phyloP scores from a whole-genome alignment of 2,329 filamentous ascomycete genomes.

The Chalaropsis ovoidea region DNA sequence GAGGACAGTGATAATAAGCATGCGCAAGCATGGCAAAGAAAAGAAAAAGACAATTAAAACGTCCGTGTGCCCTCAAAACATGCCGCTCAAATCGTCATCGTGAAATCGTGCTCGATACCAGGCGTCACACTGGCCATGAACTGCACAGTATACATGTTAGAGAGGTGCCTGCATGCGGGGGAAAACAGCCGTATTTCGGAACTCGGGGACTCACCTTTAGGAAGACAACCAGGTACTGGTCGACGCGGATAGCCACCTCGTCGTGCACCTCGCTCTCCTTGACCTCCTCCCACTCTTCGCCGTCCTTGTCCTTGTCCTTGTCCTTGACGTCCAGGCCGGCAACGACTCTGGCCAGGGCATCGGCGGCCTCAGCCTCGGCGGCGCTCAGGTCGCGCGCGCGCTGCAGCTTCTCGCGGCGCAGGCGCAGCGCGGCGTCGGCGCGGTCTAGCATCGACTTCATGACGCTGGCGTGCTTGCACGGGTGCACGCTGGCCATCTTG shows the following conservation, averaged over 20 bases:
- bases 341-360: conserved; percentile 73
- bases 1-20: background rate
- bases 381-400: conserved; percentile 41
- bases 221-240: conserved; percentile 81
- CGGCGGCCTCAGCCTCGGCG: conserved; percentile 38
- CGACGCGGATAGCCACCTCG: conserved; percentile 73
- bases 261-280: conserved; percentile 54
- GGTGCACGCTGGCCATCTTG: conserved; percentile 94
- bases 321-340: conserved; percentile 51
- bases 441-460: conserved; percentile 97
- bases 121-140: conserved; percentile 86
- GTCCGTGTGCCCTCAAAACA: background rate
- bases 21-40: background rate
- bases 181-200: conserved; percentile 29
- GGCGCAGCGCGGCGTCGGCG: conserved; percentile 83
- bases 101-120: conserved; percentile 95
- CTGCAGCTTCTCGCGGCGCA: conserved; percentile 63
- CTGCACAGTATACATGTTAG: conserved; percentile 30
- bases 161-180: background rate
- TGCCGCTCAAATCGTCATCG: conserved; percentile 69
- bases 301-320: conserved; percentile 34
- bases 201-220: conserved; percentile 50
- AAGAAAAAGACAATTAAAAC: background rate
- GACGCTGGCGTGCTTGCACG: conserved; percentile 91
- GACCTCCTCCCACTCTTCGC: conserved; percentile 58